A percentile compares a stretch with the other conserved stretches of the same genome.
Conservation (phyloP, 345 rosid genomes). For the Hibiscus tridactylites region DNA sequence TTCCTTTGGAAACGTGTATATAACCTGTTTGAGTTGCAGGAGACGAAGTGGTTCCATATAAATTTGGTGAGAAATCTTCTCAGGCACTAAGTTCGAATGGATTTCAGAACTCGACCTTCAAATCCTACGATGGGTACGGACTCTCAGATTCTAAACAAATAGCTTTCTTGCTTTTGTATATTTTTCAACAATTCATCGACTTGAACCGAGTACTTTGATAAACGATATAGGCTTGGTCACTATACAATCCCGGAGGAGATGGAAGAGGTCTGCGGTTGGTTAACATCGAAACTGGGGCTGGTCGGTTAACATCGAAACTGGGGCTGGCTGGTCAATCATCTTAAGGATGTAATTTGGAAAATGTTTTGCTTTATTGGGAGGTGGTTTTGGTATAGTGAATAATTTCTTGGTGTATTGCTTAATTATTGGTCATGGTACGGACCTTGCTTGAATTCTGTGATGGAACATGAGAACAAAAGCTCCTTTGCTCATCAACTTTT, state of each 20-base stretch:
- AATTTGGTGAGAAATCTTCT: conserved; percentile 86
- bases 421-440: neutral
- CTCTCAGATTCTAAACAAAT: neutral
- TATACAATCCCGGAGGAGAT: conserved; percentile 83
- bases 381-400: conserved; percentile 10
- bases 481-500: neutral
- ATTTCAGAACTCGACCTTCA: conserved; percentile 61
- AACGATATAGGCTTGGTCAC: conserved; percentile 67
- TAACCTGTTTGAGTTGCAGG: conserved; percentile 32
- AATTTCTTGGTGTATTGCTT: conserved; percentile 5
- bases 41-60: conserved; percentile 85
- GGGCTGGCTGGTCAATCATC: conserved; percentile 43
- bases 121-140: conserved; percentile 59
- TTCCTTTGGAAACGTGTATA: neutral
- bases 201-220: neutral
- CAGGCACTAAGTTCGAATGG: conserved; percentile 45
- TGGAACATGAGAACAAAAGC: conserved; percentile 4
- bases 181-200: neutral
- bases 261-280: conserved; percentile 76
- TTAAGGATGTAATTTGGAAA: neutral
- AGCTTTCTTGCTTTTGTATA: neutral
- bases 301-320: conserved; percentile 46
- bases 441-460: neutral
- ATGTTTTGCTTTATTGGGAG: neutral
- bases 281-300: conserved; percentile 57